Percentiles rank a stretch among this genome's conserved stretches.
phyloP scores from a whole-genome alignment of 2,329 filamentous ascomycete genomes.

The Nannizziopsis arthrosporioides region DNA sequence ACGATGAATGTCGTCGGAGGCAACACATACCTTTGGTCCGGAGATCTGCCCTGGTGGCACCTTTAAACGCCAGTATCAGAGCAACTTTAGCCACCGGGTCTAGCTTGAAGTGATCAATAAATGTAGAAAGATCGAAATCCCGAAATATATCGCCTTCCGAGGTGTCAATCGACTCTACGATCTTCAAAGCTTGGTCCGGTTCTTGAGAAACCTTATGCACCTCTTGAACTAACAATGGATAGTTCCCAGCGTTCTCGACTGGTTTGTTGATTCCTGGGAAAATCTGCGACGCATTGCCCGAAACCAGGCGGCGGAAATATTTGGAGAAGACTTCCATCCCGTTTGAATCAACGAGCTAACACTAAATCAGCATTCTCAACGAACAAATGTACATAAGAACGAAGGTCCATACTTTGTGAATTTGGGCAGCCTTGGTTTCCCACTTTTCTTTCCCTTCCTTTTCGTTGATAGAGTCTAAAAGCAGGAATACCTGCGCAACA shows the following conservation, averaged over 20 bases:
- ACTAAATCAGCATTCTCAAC: conserved; percentile 6
- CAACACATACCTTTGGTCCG: conserved; percentile 66
- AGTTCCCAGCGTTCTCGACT: conserved; percentile 65
- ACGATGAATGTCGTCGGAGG: background rate
- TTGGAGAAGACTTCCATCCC: conserved; percentile 98
- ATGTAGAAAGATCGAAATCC: conserved; percentile 90
- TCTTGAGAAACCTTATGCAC: conserved; percentile 76
- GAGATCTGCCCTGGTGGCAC: conserved; percentile 65
- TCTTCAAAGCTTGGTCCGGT: conserved; percentile 71
- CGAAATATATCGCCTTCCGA: conserved; percentile 87
- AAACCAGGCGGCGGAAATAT: conserved; percentile 86
- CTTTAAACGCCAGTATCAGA: conserved; percentile 78
- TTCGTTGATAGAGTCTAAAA: conserved; percentile 89
- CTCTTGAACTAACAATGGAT: conserved; percentile 69
- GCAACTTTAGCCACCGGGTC: conserved; percentile 80
- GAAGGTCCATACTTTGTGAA: conserved; percentile 60
- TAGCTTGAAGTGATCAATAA: conserved; percentile 91
- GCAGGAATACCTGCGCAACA: conserved; percentile 85
- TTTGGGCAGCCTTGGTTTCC: conserved; percentile 81
- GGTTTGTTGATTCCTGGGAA: conserved; percentile 68
- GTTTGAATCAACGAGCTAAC: conserved; percentile 85
- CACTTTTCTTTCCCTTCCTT: conserved; percentile 86
- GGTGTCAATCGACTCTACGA: conserved; percentile 84
- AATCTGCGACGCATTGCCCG: conserved; percentile 81
- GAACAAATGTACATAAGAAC: conserved; percentile 4